phyloP scores from a whole-genome alignment of 495 filamentous ascomycete species.

The Cercophora samala region DNA sequence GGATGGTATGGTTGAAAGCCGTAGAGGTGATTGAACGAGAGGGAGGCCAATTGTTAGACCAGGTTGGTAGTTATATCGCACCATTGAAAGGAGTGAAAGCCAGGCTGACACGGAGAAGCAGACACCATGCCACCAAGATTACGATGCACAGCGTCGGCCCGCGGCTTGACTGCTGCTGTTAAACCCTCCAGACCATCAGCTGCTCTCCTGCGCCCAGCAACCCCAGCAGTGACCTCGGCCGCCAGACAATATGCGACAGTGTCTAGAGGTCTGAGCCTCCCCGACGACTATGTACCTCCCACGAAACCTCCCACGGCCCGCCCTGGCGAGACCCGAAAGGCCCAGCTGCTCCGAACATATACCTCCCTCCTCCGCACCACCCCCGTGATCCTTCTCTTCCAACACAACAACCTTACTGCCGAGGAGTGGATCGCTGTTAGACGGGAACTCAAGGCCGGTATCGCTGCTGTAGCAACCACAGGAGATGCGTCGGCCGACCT shows the following conservation, averaged over 20 bases:
- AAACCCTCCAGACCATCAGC: conserved; percentile 22
- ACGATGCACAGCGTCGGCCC: conserved; percentile 28
- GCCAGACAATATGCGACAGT: conserved; percentile 39
- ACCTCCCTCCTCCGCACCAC: conserved; percentile 87
- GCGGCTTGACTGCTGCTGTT: conserved; percentile 27
- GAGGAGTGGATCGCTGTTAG: conserved; percentile 84
- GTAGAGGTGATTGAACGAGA: background rate
- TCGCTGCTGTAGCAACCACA: conserved; percentile 53
- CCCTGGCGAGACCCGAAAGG: conserved; percentile 80
- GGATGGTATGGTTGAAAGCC: conserved; percentile 6
- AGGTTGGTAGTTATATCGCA: conserved; percentile 12
- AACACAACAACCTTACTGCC: conserved; percentile 92
- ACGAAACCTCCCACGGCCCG: conserved; percentile 87
- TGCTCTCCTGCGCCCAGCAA: conserved; percentile 21
- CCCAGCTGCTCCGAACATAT: conserved; percentile 92
- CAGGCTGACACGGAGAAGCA: background rate
- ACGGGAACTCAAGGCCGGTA: conserved; percentile 69
- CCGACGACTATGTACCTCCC: conserved; percentile 56
- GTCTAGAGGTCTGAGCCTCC: conserved; percentile 47
- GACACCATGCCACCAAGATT: conserved; percentile 33
- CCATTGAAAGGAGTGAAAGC: conserved; percentile 10
- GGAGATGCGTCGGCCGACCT: conserved; percentile 24
- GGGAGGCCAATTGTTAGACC: conserved; percentile 5
- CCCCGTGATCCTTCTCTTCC: conserved; percentile 86
- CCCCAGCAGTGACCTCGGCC: conserved; percentile 18